Evolutionary conservation across 2,329 filamentous ascomycete species (phyloP), one percentile per base, ranked within the genome.

Genomic region (Blastomyces parvus): DNA sequence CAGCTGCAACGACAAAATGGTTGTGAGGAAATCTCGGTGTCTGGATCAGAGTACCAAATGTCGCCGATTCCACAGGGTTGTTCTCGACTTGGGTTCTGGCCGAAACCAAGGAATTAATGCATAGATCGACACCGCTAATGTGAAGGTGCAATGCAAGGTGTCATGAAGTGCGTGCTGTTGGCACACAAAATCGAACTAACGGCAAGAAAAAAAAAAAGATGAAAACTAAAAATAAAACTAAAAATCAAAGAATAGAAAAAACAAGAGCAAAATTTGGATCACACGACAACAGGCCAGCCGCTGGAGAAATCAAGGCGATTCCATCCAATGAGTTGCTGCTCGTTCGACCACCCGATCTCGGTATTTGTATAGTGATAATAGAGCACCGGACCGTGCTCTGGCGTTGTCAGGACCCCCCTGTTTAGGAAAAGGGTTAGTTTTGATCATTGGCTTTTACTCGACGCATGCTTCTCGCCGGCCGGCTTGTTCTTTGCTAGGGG

Each of bases 351-450:
- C 22, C 61, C 61, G 36, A 58, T 59, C 14, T 40, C 11, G 13
- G 42, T 56, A 44, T 58, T 62, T 44, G 55, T 50, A 46, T 62
- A 62, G 19, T 62, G 61, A 30, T 62, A 62, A 27, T 62, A 62
- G 40, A 62, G 38, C 53, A 57, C 53, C 19, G 53, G 52, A n/a
- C 61, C 59, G 11, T 53, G 22, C 13, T 61, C 59, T 36, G 44
- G 59, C 13, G 52, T 27, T 19, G 44, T 61, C 33, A 61, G 40
- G 33, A 61, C 46, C 53, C 59, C 59, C 30, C 59, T 61, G 46
- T 61, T 59, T 6, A 25, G 44, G 13, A 38, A 36, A 9, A 40
- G 36, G 2, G 42, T 9, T 19, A 11, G 30, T 55, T n/a, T 46
- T 36, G 14, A 67, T 7, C 66, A 65, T 58, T 25, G 17, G 56